Conservation (phyloP, 106 monocot genomes). For the Acorus gramineus region DNA sequence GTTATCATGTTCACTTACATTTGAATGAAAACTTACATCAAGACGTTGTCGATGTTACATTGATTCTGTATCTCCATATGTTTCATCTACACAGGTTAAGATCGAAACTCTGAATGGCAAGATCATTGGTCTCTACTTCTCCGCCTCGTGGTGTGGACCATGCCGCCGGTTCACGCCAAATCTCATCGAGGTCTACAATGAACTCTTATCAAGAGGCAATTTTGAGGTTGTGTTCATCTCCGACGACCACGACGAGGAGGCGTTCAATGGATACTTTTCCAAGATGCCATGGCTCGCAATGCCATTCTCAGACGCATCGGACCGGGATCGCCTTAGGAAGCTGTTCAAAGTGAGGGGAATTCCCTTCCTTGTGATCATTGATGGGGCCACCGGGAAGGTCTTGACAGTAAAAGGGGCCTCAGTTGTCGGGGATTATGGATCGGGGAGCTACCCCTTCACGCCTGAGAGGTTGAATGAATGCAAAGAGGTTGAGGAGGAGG, state of each 20-base stretch:
- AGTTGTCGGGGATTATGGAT: slow-evolving; percentile 37
- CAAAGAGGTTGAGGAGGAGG: slow-evolving; percentile 36
- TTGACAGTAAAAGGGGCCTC: slow-evolving; percentile 21
- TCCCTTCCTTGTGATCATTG: slow-evolving; percentile 49
- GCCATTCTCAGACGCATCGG: background rate
- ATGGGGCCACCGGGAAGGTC: slow-evolving; percentile 32
- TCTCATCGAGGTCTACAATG: too few species aligned
- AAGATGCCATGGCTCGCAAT: background rate
- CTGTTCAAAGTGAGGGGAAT: slow-evolving; percentile 40
- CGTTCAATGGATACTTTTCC: background rate
- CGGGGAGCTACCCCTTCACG: slow-evolving; percentile 41
- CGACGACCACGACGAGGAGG: background rate
- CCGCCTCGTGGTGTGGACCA: too few species aligned
- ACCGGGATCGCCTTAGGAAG: slow-evolving; percentile 18
- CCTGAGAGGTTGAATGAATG: slow-evolving; percentile 33
- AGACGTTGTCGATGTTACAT: too few species aligned
- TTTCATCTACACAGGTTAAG: too few species aligned
- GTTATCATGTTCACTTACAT: too few species aligned
- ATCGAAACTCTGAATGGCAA: too few species aligned
- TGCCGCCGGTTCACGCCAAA: too few species aligned
- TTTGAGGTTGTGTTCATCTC: background rate
- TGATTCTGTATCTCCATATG: too few species aligned
- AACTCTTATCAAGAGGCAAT: too few species aligned
- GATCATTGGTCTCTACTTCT: too few species aligned
- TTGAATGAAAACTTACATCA: too few species aligned